These are phyloP conservation scores for Pneumocystis carinii DNA, from an alignment of 1,139 yeast species.

Conservation along the genomic window DNA sequence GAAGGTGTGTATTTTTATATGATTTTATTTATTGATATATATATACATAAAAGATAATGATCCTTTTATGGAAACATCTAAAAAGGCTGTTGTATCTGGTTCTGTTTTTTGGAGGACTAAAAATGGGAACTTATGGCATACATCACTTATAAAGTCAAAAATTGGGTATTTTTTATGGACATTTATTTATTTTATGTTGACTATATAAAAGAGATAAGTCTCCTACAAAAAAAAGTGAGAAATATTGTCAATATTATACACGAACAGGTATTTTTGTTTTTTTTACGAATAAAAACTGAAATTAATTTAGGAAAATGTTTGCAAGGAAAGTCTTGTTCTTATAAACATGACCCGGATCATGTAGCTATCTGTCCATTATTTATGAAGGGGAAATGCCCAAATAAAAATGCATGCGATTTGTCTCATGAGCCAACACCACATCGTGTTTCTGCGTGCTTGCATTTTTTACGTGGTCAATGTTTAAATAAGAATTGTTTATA, in stretches of 20 bases:
- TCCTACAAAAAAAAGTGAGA: not conserved
- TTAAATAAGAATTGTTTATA: conserved; percentile 41
- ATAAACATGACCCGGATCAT: conserved; percentile 37
- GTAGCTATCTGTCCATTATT: conserved; percentile 42
- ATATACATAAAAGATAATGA: not conserved
- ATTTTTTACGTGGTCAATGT: conserved; percentile 38
- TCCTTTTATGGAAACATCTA: not conserved
- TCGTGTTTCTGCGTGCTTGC: conserved; percentile 54
- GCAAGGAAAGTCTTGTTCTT: conserved; percentile 40
- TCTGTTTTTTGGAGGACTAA: not conserved
- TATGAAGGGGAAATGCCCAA: conserved; percentile 35
- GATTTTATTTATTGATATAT: not conserved
- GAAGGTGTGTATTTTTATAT: not conserved
- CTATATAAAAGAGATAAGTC: not conserved
- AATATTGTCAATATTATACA: not conserved
- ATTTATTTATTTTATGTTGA: not conserved
- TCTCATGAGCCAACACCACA: conserved; percentile 45
- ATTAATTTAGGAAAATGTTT: conserved; percentile 34
- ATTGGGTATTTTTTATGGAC: not conserved
- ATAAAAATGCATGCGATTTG: conserved; percentile 34
- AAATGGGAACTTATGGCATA: not conserved
- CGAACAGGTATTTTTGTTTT: not conserved
- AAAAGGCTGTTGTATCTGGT: not conserved
- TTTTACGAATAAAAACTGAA: not conserved
- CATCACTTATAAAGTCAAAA: not conserved